Conservation (phyloP, 352 stramenopile genomes). For the Globisporangium acanthophoron region DNA sequence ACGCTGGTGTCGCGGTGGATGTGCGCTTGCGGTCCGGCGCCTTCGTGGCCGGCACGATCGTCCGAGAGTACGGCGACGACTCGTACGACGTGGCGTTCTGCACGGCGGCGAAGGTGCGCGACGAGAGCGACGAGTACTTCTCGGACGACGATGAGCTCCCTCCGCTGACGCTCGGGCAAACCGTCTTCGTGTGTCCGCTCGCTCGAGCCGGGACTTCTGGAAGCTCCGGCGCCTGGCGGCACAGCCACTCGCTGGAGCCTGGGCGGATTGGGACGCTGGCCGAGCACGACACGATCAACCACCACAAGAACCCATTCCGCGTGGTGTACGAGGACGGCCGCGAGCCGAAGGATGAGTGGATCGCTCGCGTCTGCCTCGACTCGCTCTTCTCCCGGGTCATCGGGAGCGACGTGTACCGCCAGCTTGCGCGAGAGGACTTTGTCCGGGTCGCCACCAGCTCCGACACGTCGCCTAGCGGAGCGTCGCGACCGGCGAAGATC, state of each 20-base stretch:
- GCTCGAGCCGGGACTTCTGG: neutral
- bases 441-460: conserved; percentile 21
- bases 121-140: conserved; percentile 34
- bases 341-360: conserved; percentile 25
- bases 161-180: conserved; percentile 19
- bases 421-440: conserved; percentile 42
- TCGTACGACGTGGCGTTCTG: conserved; percentile 43
- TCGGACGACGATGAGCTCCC: conserved; percentile 37
- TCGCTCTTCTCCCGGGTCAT: conserved; percentile 24
- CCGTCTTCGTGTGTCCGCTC: conserved; percentile 35
- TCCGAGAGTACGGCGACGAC: conserved; percentile 30
- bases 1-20: conserved; percentile 43
- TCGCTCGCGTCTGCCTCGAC: conserved; percentile 28
- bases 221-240: neutral
- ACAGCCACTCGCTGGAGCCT: conserved; percentile 9
- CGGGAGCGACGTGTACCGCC: conserved; percentile 19
- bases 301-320: conserved; percentile 21
- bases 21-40: conserved; percentile 21
- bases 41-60: conserved; percentile 42
- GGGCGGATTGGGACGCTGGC: conserved; percentile 29
- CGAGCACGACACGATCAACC: conserved; percentile 17
- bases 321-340: conserved; percentile 29
- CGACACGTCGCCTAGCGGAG: neutral
- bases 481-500: conserved; percentile 26
- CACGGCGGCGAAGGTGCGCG: conserved; percentile 22